A percentile compares a stretch with the other conserved stretches of the same genome.
Conservation (phyloP, 305 asterid species). For the Fraxinus sp. region DNA sequence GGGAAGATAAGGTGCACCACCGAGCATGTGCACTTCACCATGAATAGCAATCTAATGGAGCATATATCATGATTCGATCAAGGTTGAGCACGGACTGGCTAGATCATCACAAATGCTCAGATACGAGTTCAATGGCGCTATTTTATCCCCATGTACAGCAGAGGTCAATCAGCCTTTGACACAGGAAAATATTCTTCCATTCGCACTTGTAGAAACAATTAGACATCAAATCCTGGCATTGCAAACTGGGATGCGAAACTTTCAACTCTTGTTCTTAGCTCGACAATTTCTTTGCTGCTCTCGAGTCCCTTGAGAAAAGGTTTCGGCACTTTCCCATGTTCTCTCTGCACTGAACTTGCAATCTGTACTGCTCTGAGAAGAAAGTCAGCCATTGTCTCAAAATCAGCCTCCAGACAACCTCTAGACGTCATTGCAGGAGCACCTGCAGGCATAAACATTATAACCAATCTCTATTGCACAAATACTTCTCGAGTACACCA, state of each 20-base stretch:
- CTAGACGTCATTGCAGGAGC: slow-evolving; percentile 99
- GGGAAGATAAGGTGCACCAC: neutral
- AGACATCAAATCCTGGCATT: slow-evolving; percentile 80
- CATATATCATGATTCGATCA: slow-evolving; percentile 8
- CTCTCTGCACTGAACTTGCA: slow-evolving; percentile 73
- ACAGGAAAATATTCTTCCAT: neutral
- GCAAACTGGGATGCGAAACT: slow-evolving; percentile 85
- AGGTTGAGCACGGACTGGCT: neutral
- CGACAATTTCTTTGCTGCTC: slow-evolving; percentile 71
- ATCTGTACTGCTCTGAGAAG: slow-evolving; percentile 81
- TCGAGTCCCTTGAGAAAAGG: slow-evolving; percentile 73
- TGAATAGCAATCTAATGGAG: neutral
- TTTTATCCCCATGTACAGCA: neutral
- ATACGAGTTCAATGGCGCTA: neutral
- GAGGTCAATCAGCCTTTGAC: neutral
- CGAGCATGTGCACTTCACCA: neutral
- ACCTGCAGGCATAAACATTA: slow-evolving; percentile 41
- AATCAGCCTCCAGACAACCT: slow-evolving; percentile 88
- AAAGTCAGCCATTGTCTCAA: slow-evolving; percentile 79
- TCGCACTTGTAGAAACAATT: neutral
- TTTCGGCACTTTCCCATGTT: slow-evolving; percentile 71
- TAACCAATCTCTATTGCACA: neutral
- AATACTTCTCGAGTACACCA: neutral
- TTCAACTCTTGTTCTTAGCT: slow-evolving; percentile 73
- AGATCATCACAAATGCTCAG: neutral